Conservation (phyloP, 306 rosid genomes). For the Acacia confusa region DNA sequence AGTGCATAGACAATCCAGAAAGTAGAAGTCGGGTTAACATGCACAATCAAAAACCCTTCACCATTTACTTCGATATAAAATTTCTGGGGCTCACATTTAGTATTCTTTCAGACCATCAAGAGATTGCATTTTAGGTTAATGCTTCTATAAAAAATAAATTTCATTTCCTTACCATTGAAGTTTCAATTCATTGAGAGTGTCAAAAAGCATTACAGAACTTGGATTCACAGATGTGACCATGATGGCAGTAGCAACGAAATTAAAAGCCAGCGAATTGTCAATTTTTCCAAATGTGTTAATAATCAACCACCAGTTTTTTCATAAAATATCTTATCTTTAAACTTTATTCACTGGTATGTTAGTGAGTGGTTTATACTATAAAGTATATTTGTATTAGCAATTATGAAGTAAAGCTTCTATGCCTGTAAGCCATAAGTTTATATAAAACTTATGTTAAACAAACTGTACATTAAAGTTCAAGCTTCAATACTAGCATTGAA, state of each 20-base stretch:
- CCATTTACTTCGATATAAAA: not conserved
- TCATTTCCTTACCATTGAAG: not conserved
- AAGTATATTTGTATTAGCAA: not conserved
- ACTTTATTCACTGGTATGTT: not conserved
- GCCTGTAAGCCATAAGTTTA: not conserved
- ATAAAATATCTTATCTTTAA: not conserved
- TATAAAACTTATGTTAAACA: not conserved
- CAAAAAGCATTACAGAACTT: not conserved
- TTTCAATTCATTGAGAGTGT: constrained; percentile 3
- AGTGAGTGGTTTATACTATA: not conserved
- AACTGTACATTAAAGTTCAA: not conserved
- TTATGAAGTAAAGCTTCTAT: not conserved
- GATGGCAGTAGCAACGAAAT: not conserved
- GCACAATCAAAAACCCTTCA: constrained; percentile 12
- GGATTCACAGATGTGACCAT: not conserved
- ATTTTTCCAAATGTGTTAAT: not conserved
- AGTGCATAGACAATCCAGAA: constrained; percentile 30
- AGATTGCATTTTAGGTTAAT: constrained; percentile 25
- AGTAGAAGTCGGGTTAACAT: not conserved
- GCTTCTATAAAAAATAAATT: constrained; percentile 4
- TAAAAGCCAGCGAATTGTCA: not conserved
- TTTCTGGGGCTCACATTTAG: constrained; percentile 23
- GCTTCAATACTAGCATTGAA: constrained; percentile 3
- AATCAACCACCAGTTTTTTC: not conserved
- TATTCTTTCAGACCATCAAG: constrained; percentile 10